Percentiles rank a stretch among this genome's conserved stretches.
These are phyloP conservation scores for Pestalotiopsis sp. DNA, from an alignment of 2,329 filamentous ascomycete species.

Conservation along the genomic window DNA sequence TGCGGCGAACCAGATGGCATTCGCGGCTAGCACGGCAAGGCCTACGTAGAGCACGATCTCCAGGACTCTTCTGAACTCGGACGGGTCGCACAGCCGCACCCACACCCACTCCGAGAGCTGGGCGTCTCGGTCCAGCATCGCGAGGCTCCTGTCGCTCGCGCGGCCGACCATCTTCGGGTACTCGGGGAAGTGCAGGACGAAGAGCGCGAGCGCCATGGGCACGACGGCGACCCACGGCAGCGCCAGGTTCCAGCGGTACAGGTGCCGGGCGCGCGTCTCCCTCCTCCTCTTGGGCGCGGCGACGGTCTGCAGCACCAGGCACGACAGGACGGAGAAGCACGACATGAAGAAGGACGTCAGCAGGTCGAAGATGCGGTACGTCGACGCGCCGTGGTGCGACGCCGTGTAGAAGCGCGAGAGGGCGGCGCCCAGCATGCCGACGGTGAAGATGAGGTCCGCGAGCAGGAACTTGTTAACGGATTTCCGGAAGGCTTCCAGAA, in stretches of 20 bases:
- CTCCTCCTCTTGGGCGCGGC: neutral
- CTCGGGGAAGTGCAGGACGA: neutral
- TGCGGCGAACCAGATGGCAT: neutral
- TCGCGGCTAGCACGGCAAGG: neutral
- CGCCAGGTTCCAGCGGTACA: neutral
- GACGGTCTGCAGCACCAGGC: neutral
- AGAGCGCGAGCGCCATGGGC: neutral
- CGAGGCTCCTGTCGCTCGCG: neutral
- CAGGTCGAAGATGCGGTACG: neutral
- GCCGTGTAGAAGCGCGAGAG: neutral
- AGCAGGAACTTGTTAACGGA: neutral
- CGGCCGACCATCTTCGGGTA: neutral
- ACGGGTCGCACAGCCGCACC: neutral
- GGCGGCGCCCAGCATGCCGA: neutral
- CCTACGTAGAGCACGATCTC: neutral
- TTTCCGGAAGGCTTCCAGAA: neutral
- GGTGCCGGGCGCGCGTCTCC: neutral
- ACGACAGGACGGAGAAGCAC: neutral
- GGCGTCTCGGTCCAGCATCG: neutral
- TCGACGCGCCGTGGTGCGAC: neutral
- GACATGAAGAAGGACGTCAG: neutral
- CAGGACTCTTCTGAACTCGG: neutral
- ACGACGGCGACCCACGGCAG: neutral
- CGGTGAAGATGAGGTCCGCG: neutral
- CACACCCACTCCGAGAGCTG: neutral